These are phyloP conservation scores for Musa beccarii DNA, from an alignment of 176 grass and related monocot species.

Conservation along the genomic window DNA sequence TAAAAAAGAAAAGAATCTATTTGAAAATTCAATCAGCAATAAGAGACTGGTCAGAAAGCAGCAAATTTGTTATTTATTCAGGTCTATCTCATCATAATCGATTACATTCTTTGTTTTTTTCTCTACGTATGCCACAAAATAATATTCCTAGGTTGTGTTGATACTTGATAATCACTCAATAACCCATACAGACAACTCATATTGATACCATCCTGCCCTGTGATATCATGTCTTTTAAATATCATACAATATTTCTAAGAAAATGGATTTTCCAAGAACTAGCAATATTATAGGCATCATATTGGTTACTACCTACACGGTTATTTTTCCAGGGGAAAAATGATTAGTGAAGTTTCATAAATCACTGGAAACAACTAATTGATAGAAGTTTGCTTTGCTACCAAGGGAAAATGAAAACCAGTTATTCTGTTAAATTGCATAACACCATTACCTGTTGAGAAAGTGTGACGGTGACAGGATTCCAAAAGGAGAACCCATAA, in stretches of 20 bases:
- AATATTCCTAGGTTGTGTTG: background rate
- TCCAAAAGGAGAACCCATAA: conserved; percentile 83
- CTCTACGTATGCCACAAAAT: no score
- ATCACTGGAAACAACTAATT: background rate
- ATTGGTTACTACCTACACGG: background rate
- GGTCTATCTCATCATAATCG: no score
- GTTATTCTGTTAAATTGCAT: background rate
- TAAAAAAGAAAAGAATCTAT: background rate
- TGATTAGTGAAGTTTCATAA: background rate
- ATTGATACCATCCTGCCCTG: background rate
- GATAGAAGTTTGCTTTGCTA: background rate
- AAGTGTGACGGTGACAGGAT: conserved; percentile 79
- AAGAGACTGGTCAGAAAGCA: background rate
- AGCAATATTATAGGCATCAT: background rate
- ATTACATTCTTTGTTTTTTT: no score
- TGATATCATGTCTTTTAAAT: background rate
- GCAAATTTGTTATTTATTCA: background rate
- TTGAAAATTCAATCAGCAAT: background rate
- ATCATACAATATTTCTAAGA: background rate
- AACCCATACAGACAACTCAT: background rate
- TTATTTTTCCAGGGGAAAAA: background rate
- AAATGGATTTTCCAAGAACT: conserved; percentile 3
- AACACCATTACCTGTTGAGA: conserved; percentile 62
- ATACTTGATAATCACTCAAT: background rate
- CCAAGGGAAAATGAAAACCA: background rate